These are phyloP conservation scores for Leccinum fibrillosum DNA, from an alignment of 768 basidiomycete genomes.

Conservation along the genomic window DNA sequence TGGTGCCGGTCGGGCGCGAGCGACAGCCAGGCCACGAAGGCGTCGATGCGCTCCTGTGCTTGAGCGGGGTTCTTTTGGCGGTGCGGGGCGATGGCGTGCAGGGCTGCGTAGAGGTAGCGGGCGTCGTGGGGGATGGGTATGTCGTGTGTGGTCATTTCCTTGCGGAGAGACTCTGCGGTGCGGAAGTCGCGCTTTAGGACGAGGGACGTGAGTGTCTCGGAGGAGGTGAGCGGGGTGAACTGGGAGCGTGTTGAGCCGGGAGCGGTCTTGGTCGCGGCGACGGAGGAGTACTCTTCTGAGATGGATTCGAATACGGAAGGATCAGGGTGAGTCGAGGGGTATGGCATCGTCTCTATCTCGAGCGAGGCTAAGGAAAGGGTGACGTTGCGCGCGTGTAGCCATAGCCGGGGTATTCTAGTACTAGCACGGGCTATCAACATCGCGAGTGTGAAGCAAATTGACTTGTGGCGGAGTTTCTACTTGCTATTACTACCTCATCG, in stretches of 20 bases:
- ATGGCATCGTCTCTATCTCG: constrained; percentile 34
- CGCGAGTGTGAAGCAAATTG: neutral
- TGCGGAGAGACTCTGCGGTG: constrained; percentile 8
- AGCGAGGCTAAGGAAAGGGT: constrained; percentile 36
- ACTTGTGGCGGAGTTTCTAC: too few relatives aligned
- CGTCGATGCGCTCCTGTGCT: constrained; percentile 1
- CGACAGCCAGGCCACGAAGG: constrained; percentile 42
- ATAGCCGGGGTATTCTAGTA: constrained; percentile 9
- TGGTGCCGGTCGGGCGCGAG: constrained; percentile 36
- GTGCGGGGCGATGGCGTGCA: constrained; percentile 27
- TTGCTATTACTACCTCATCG: too few relatives aligned
- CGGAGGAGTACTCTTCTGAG: constrained; percentile 28
- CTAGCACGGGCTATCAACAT: neutral
- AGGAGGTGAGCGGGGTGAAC: constrained; percentile 23
- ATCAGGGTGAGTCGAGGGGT: constrained; percentile 32
- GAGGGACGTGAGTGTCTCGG: constrained; percentile 22
- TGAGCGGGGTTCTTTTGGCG: constrained; percentile 5
- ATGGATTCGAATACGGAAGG: constrained; percentile 4
- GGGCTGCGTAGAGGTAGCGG: too few relatives aligned
- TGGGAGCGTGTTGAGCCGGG: neutral
- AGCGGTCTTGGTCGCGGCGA: constrained; percentile 6
- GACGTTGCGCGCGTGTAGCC: constrained; percentile 18
- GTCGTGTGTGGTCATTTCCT: constrained; percentile 37
- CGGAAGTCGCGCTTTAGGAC: constrained; percentile 20
- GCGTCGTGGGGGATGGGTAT: constrained; percentile 30